Evolutionary conservation across 192 early-diverging fungal genomes (phyloP).

Genomic region (Umbelopsis ramanniana): DNA sequence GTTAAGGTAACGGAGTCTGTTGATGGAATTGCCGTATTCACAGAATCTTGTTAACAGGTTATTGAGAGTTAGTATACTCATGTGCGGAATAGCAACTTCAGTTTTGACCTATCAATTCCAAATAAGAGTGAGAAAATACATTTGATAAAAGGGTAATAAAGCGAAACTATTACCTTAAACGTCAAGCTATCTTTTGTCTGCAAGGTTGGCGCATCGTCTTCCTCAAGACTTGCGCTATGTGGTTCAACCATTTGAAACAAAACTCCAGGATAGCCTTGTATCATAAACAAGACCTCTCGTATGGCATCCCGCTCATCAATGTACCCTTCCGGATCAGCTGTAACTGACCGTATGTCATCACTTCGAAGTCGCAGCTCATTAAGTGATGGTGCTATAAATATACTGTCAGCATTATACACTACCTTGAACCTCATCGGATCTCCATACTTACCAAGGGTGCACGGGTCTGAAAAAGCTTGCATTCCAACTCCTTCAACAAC

Average conservation of each 20-base stretch:
- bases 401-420: too few relatives aligned
- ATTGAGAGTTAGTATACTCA: constrained; percentile 32
- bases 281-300: constrained; percentile 43
- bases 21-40: constrained; percentile 27
- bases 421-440: background rate
- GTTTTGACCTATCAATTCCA: constrained; percentile 22
- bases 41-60: constrained; percentile 33
- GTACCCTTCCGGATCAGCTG: constrained; percentile 9
- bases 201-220: background rate
- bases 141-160: background rate
- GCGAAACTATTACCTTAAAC: background rate
- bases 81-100: constrained; percentile 30
- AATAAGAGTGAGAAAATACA: background rate
- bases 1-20: constrained; percentile 1
- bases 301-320: constrained; percentile 42
- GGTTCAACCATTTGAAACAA: constrained; percentile 27
- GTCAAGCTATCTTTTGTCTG: background rate
- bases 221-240: constrained; percentile 4
- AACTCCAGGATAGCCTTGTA: constrained; percentile 34
- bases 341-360: constrained; percentile 24
- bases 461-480: constrained; percentile 17
- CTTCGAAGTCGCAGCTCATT: constrained; percentile 11
- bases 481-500: constrained; percentile 4
- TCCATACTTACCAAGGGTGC: constrained; percentile 27
- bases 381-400: constrained; percentile 19